Evolutionary conservation across 106 monocot genomes (phyloP).

Genomic region (Dendrobium officinale): DNA sequence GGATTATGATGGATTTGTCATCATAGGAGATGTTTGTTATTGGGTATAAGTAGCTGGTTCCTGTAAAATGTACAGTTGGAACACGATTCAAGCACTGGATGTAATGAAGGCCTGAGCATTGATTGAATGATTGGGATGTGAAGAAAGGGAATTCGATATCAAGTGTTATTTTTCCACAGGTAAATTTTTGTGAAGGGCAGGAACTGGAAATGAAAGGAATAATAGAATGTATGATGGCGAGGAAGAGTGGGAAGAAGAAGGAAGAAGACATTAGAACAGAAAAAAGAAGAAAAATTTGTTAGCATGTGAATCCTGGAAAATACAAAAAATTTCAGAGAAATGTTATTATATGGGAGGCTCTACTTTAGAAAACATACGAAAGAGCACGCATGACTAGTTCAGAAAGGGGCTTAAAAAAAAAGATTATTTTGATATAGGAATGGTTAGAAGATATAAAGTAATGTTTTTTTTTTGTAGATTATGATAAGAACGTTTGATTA

Average conservation of each 20-base stretch:
- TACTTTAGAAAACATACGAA: no score
- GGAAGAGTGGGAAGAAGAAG: not conserved
- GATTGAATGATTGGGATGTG: not conserved
- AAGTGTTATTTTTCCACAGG: constrained; percentile 5
- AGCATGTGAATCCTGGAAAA: no score
- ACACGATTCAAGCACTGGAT: constrained; percentile 15
- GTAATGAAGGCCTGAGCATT: constrained; percentile 5
- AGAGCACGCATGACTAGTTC: no score
- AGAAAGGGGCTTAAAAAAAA: no score
- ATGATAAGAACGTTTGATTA: no score
- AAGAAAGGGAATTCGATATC: constrained; percentile 11
- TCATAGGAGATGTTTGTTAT: constrained; percentile 11
- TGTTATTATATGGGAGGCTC: no score
- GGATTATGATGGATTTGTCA: not conserved
- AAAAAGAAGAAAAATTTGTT: not conserved
- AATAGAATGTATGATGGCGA: not conserved
- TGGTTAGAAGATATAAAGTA: no score
- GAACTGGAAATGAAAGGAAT: not conserved
- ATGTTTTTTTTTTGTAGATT: no score
- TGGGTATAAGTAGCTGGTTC: constrained; percentile 9
- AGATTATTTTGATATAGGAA: no score
- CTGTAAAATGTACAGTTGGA: constrained; percentile 2
- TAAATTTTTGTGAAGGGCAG: not conserved
- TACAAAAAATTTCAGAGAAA: no score
- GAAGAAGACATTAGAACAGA: not conserved